Percentiles rank a stretch among this genome's conserved stretches.
Conservation (phyloP, 495 filamentous ascomycete species). For the Parmelia sp. region DNA sequence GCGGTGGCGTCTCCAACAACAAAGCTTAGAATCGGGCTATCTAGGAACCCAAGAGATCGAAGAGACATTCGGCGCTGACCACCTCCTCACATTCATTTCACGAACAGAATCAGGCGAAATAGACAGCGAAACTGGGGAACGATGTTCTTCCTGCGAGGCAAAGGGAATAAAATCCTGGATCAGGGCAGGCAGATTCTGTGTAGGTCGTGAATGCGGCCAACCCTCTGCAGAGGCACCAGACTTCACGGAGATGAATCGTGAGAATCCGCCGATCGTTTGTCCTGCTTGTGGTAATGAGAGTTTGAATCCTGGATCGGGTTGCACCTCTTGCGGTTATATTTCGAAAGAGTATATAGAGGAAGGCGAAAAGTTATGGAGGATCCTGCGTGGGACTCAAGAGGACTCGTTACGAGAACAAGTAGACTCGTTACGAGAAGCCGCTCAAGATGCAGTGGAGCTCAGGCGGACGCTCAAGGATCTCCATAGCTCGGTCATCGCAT, state of each 20-base stretch:
- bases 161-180: not conserved
- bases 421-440: not conserved
- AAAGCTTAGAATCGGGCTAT: slow-evolving; percentile 26
- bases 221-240: not conserved
- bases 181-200: not conserved
- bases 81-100: not conserved
- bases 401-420: not conserved
- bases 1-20: slow-evolving; percentile 31
- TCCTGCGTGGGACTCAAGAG: not conserved
- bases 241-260: not conserved
- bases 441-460: not conserved
- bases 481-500: not conserved
- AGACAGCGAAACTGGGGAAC: slow-evolving; percentile 5
- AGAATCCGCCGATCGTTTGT: not conserved
- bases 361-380: not conserved
- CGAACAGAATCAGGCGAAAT: not conserved
- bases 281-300: not conserved
- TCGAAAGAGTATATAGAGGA: not conserved
- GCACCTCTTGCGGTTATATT: not conserved
- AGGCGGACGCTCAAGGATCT: not conserved
- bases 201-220: slow-evolving; percentile 1
- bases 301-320: not conserved
- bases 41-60: slow-evolving; percentile 13
- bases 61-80: not conserved
- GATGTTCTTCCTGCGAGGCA: slow-evolving; percentile 2